Conservation (phyloP, 2,329 filamentous ascomycete genomes). For the Lachnellula willkommii region DNA sequence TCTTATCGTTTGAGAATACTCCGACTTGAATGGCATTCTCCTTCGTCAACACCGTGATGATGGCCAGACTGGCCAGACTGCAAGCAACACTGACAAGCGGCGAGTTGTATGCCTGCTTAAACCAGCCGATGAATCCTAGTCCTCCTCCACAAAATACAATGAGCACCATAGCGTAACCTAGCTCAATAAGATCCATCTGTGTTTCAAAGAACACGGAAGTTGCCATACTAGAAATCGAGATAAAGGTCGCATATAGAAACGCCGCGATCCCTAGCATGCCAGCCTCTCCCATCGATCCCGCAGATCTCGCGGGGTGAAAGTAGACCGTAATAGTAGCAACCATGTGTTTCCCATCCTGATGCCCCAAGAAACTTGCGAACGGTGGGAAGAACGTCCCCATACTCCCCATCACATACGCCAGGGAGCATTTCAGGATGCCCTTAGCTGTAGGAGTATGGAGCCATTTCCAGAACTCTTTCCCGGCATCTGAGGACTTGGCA, state of each 20-base stretch:
- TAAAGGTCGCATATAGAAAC: slow-evolving; percentile 69
- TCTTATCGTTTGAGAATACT: slow-evolving; percentile 74
- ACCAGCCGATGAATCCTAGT: slow-evolving; percentile 82
- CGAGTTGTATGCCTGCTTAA: slow-evolving; percentile 72
- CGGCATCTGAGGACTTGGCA: slow-evolving; percentile 32
- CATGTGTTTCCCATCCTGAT: slow-evolving; percentile 87
- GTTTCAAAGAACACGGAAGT: slow-evolving; percentile 73
- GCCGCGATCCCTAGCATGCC: slow-evolving; percentile 70
- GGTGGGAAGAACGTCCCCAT: slow-evolving; percentile 76
- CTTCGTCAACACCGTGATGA: slow-evolving; percentile 86
- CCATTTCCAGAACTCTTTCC: slow-evolving; percentile 50
- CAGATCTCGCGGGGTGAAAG: slow-evolving; percentile 82
- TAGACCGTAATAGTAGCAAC: slow-evolving; percentile 92
- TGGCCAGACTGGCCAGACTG: slow-evolving; percentile 79
- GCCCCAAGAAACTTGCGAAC: slow-evolving; percentile 68
- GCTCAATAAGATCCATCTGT: slow-evolving; percentile 56
- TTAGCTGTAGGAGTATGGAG: slow-evolving; percentile 67
- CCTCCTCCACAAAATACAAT: slow-evolving; percentile 81
- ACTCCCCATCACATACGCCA: slow-evolving; percentile 83
- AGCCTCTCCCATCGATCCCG: slow-evolving; percentile 86
- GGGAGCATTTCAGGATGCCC: slow-evolving; percentile 81
- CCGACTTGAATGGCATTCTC: slow-evolving; percentile 82
- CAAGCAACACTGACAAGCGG: slow-evolving; percentile 79
- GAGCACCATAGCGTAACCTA: slow-evolving; percentile 76
- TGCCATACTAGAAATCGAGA: slow-evolving; percentile 84